Base-by-base conservation (phyloP, 2,329 filamentous ascomycete genomes). In the Amylocarpus encephaloides region DNA sequence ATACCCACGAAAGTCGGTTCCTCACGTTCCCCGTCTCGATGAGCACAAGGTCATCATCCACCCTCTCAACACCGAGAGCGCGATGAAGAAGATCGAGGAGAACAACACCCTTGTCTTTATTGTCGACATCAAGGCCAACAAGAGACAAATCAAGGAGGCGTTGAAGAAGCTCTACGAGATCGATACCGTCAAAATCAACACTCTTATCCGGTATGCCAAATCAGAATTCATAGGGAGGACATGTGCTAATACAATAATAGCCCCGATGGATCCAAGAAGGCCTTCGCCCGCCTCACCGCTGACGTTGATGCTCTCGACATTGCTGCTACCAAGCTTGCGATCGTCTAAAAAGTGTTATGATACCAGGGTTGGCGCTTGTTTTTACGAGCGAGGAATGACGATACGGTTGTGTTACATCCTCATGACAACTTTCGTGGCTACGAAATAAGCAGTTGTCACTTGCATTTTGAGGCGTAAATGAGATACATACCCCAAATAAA, bases 71-170 rank as follows among this genome's bases (percentile, higher is more conserved):
- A 98, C 93, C 56, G 93, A 98, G 86, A 93, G 86, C 70, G 93
- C 94, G 69, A 97, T 98, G 92, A 98, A 98, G 89, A 96, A 96
- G 87, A 96, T 98, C 67, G 93, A 98, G 82, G 93, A 98, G 86
- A 91, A 98, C 85, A 98, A 98, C 84, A 98, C 93, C 64, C 84
- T 98, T 47, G 89, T 95, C 71, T 96, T 96, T 82, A 95, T 95
- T 66, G 89, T 94, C 70, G 87, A 96, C 66, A 78, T 92, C 74
- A 94, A 94, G 86, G 85, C 92, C 74, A 98, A 98, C 85, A 98
- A 98, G 88, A 85, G 90, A 71, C 93, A 98, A 80, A 98, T 98
- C 79, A 96, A 96, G 83, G 80, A 83, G 68, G 88, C 92, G 59
- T 79, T 98, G 64, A 98, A 97, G 90, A 95, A 93, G 85, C 86